phyloP scores from a whole-genome alignment of 2,329 filamentous ascomycete species.

The Fusarium concolor region DNA sequence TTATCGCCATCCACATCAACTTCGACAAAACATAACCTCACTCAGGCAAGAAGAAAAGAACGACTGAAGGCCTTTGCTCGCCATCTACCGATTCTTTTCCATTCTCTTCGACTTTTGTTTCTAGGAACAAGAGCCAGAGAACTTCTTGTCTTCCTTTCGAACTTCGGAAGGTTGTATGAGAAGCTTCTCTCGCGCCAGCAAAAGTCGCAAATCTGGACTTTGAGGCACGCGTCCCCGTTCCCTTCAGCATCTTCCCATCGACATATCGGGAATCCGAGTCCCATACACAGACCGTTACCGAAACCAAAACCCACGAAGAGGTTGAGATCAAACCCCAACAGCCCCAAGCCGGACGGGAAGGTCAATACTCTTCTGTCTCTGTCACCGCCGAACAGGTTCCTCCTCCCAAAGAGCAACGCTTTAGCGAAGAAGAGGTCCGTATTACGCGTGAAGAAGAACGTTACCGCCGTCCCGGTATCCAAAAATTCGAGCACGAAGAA shows the following conservation, averaged over 20 bases:
- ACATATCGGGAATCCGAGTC: conserved; percentile 78
- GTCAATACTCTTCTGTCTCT: conserved; percentile 83
- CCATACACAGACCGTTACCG: conserved; percentile 65
- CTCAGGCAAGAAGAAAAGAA: conserved; percentile 52
- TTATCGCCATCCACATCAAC: conserved; percentile 53
- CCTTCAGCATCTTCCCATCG: conserved; percentile 99
- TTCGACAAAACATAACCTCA: conserved; percentile 43
- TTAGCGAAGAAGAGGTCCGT: conserved; percentile 85
- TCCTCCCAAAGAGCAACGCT: conserved; percentile 71
- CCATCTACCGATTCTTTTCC: conserved; percentile 50
- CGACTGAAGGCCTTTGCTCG: conserved; percentile 49
- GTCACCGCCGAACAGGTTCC: conserved; percentile 68
- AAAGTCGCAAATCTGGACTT: conserved; percentile 99
- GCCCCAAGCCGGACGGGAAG: conserved; percentile 97
- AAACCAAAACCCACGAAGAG: conserved; percentile 83
- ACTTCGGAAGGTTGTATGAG: conserved; percentile 70
- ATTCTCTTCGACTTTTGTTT: conserved; percentile 63
- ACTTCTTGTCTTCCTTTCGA: conserved; percentile 78
- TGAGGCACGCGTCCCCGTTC: conserved; percentile 99
- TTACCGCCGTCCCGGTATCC: conserved; percentile 77
- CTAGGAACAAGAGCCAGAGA: conserved; percentile 72
- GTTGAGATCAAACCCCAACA: conserved; percentile 81
- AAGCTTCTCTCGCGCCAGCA: conserved; percentile 73
- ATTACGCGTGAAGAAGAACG: conserved; percentile 83
- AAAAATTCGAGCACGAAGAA: conserved; percentile 49